Evolutionary conservation across 2,329 filamentous ascomycete species (phyloP), one percentile per base, ranked within the genome.

Genomic region (Botryotinia globosa): DNA sequence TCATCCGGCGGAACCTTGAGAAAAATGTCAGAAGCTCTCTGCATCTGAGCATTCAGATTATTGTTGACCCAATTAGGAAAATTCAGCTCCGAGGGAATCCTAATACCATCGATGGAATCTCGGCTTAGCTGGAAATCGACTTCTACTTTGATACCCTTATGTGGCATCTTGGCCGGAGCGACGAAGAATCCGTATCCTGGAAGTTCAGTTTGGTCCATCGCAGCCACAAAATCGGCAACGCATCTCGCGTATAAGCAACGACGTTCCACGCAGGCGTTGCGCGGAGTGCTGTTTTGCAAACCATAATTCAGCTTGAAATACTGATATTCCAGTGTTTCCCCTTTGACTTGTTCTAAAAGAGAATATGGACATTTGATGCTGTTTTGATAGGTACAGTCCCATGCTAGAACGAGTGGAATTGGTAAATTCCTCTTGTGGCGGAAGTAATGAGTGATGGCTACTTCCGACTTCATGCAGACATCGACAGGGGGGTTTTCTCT

Each of bases 381-480:
- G 9, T 67, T 67, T 32, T 42, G 16, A 37, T 67, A 56, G 48
- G 65, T 56, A 22, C 48, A 56, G 22, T 67, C 65, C 32, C 34
- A 67, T 10, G 32, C 65, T 20, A 67, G n/a, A 22, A n/a, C 39
- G 3, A 7, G 12, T 14, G 65, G 65, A 8, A 67, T 56, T n/a
- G 65, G 65, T 3, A 44, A 4, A 16, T 22, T 2, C 3, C 4
- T 4, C 5, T 56, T 25, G 3, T 20, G 7, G 32, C 65, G 48
- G 18, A 67, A 14, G 12, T 42, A 42, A 4, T 67, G n/a, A 9
- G 34, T 56, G 34, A 42, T 1, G 3, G 65, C 37, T 42, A 67
- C n/a, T 12, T 42, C 5, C 10, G 25, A 14, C 1, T 42, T 42
- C 6, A 67, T 29, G 5, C 14, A 1, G 3, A 1, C 0, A 10